These are phyloP conservation scores for Salvia miltiorrhiza DNA, from an alignment of 257 asterid genomes.

Conservation along the genomic window DNA sequence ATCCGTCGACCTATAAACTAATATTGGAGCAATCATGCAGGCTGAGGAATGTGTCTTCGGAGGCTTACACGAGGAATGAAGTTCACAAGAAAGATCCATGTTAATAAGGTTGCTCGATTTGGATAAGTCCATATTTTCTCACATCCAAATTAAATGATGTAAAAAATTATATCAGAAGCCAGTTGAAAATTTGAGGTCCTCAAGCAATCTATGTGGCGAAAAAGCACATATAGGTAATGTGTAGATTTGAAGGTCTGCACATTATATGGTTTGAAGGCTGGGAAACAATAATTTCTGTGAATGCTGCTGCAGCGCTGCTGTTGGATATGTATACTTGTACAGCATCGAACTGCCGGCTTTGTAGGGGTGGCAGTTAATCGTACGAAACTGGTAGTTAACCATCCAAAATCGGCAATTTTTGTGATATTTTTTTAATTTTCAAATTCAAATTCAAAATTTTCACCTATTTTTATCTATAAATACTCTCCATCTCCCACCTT, in stretches of 20 bases:
- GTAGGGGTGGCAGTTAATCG: no score
- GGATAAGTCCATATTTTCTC: background rate
- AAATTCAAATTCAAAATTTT: no score
- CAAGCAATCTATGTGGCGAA: background rate
- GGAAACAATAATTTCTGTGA: background rate
- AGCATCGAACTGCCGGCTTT: no score
- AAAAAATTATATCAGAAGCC: background rate
- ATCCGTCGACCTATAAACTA: constrained; percentile 25
- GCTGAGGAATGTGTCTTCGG: constrained; percentile 16
- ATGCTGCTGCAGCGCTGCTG: background rate
- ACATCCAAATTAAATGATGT: background rate
- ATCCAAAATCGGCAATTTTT: no score
- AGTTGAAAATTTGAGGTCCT: background rate
- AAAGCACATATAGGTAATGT: background rate
- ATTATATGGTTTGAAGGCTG: background rate
- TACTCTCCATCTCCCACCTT: no score
- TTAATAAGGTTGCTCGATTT: background rate
- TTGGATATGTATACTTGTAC: no score
- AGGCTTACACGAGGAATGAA: background rate
- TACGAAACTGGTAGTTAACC: no score
- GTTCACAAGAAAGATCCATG: constrained; percentile 5
- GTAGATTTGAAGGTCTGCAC: background rate
- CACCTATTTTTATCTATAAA: no score
- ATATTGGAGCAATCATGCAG: constrained; percentile 30
- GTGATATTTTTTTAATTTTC: no score